Evolutionary conservation across 2,329 filamentous ascomycete genomes (phyloP).

Genomic region (Epichloe baconii): DNA sequence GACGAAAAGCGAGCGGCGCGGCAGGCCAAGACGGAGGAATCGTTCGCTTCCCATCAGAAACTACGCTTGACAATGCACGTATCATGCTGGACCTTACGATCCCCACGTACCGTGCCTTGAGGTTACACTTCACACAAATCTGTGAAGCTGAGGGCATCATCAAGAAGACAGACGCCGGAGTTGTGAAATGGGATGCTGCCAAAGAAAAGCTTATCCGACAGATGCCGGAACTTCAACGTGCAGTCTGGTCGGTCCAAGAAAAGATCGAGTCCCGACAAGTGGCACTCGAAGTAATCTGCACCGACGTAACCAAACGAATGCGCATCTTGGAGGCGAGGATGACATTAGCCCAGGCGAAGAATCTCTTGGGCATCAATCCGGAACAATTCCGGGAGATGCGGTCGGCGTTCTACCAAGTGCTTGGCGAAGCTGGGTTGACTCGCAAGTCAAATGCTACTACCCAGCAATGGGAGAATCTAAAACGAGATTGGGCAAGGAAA

Average conservation of each 20-base stretch:
- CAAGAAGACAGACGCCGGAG: conserved; percentile 65
- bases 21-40: conserved; percentile 51
- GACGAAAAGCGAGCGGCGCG: conserved; percentile 48
- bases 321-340: conserved; percentile 51
- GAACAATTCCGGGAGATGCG: conserved; percentile 44
- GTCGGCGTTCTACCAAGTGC: conserved; percentile 49
- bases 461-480: conserved; percentile 59
- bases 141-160: conserved; percentile 53
- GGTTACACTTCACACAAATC: conserved; percentile 55
- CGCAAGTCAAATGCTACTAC: conserved; percentile 61
- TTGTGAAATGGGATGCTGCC: conserved; percentile 58
- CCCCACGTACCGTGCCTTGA: conserved; percentile 47
- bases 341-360: conserved; percentile 63
- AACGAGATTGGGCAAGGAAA: conserved; percentile 50
- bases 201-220: conserved; percentile 56
- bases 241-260: conserved; percentile 45
- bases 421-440: conserved; percentile 53
- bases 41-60: conserved; percentile 70
- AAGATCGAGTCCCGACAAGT: conserved; percentile 49
- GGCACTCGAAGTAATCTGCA: conserved; percentile 67
- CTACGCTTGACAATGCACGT: conserved; percentile 68
- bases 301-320: conserved; percentile 71
- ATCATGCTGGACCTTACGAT: conserved; percentile 52
- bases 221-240: conserved; percentile 46
- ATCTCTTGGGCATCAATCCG: conserved; percentile 33